phyloP scores from a whole-genome alignment of 768 basidiomycete species.

The Suillus discolor region DNA sequence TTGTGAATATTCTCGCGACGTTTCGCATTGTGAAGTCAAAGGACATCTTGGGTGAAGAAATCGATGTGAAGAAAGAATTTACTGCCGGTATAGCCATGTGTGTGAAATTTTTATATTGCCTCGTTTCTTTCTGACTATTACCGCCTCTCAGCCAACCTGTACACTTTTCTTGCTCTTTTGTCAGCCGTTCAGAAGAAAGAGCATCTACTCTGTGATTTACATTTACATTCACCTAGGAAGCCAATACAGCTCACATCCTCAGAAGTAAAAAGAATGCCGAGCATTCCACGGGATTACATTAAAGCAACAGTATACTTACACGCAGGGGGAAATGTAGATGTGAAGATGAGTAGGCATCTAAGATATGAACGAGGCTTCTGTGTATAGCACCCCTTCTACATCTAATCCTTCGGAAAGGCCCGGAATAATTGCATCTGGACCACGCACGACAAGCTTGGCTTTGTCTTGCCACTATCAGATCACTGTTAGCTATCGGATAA shows the following conservation, averaged over 20 bases:
- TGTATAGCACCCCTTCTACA: conserved; percentile 77
- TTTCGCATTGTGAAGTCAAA: conserved; percentile 26
- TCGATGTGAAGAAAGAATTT: conserved; percentile 23
- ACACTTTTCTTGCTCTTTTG: conserved; percentile 25
- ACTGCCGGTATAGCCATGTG: conserved; percentile 26
- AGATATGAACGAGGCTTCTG: conserved; percentile 91
- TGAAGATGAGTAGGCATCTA: conserved; percentile 16
- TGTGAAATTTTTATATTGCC: not conserved
- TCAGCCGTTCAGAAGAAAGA: conserved; percentile 19
- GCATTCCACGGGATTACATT: not conserved
- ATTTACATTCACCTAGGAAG: not conserved
- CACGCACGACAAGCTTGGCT: conserved; percentile 49
- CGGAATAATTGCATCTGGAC: conserved; percentile 42
- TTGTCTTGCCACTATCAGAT: conserved; percentile 57
- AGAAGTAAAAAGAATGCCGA: not conserved
- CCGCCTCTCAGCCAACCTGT: conserved; percentile 20
- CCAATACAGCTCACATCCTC: not conserved
- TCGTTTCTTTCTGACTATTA: not conserved
- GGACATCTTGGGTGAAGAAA: conserved; percentile 24
- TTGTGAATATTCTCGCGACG: conserved; percentile 24
- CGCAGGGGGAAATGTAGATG: not conserved
- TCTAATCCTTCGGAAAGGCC: conserved; percentile 41
- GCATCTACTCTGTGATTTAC: not conserved
- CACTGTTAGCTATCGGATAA: not conserved
- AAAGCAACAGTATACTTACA: conserved; percentile 2